These are phyloP conservation scores for Boechera stricta DNA, from an alignment of 345 rosid species.

Conservation along the genomic window DNA sequence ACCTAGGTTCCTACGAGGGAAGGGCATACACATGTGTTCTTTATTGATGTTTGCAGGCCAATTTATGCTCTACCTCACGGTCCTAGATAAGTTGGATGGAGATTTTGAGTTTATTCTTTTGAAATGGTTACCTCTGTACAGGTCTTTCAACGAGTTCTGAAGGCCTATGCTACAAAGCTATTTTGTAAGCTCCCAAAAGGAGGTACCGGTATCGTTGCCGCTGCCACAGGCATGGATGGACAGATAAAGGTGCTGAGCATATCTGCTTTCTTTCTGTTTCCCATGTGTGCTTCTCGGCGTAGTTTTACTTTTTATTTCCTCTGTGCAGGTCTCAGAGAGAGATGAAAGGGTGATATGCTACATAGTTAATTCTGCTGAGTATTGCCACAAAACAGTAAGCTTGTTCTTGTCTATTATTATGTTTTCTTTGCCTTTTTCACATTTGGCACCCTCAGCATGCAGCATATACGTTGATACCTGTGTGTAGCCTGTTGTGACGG, in stretches of 20 bases:
- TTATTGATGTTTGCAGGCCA: slow-evolving; percentile 14
- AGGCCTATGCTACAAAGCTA: slow-evolving; percentile 91
- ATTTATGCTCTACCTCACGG: slow-evolving; percentile 1
- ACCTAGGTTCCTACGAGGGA: slow-evolving; percentile 19
- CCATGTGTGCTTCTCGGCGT: slow-evolving; percentile 19
- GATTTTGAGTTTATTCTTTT: slow-evolving; percentile 24
- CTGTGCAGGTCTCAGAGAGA: slow-evolving; percentile 81
- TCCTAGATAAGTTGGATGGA: slow-evolving; percentile 15
- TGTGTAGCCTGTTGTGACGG: slow-evolving; percentile 13
- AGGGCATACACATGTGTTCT: slow-evolving; percentile 8
- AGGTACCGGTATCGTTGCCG: slow-evolving; percentile 95
- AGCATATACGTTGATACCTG: slow-evolving; percentile 19
- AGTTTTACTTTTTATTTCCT: slow-evolving; percentile 6
- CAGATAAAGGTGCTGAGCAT: slow-evolving; percentile 75
- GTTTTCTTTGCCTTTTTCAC: slow-evolving; percentile 23
- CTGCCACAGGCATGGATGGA: slow-evolving; percentile 98
- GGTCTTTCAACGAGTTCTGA: slow-evolving; percentile 94
- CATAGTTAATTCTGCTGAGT: slow-evolving; percentile 95
- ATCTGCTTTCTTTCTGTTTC: slow-evolving; percentile 23
- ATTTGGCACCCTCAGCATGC: slow-evolving; percentile 28
- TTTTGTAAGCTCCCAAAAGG: slow-evolving; percentile 89
- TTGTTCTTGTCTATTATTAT: slow-evolving; percentile 32
- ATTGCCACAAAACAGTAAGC: slow-evolving; percentile 92
- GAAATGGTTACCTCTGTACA: slow-evolving; percentile 38
- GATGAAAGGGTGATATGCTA: slow-evolving; percentile 94